Conservation (phyloP, 345 rosid genomes). For the Rhodamnia argentea region DNA sequence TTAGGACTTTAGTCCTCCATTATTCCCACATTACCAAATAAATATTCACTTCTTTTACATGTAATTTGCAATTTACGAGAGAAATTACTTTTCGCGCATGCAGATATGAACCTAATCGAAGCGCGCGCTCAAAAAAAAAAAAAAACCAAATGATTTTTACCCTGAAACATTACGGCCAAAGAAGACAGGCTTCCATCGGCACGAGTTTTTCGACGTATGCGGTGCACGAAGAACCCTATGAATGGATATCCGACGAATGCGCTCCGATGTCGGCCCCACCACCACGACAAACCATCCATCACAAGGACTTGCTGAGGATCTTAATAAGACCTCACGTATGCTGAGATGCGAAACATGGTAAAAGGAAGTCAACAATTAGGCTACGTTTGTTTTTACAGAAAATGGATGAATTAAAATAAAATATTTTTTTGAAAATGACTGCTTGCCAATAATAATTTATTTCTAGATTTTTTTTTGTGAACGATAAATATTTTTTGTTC, state of each 20-base stretch:
- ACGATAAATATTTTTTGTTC: neutral
- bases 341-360: neutral
- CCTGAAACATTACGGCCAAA: neutral
- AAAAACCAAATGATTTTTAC: neutral
- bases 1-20: neutral
- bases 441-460: fast-evolving
- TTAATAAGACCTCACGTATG: neutral
- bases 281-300: neutral
- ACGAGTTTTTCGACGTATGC: neutral
- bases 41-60: neutral
- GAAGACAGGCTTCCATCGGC: neutral
- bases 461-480: fast-evolving
- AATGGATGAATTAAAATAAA: neutral
- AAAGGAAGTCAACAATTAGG: neutral
- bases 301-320: neutral
- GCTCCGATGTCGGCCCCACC: neutral
- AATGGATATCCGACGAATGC: neutral
- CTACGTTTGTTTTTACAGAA: neutral
- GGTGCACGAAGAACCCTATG: neutral
- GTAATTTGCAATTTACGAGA: neutral
- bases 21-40: neutral
- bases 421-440: neutral
- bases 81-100: neutral
- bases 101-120: neutral
- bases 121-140: neutral